phyloP scores from a whole-genome alignment of 495 filamentous ascomycete genomes.

The Annulohypoxylon nitens region DNA sequence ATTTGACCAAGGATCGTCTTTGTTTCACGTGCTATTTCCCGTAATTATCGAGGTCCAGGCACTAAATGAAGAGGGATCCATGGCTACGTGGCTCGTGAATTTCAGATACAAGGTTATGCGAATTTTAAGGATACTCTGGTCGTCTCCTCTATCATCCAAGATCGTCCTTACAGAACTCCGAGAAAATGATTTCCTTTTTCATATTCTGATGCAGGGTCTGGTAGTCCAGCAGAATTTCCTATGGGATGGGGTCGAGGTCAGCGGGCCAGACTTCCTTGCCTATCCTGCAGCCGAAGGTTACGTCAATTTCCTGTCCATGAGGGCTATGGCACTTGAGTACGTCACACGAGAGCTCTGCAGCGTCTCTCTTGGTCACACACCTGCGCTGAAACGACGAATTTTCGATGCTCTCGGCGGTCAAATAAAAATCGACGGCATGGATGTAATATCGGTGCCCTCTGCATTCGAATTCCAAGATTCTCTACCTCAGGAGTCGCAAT shows the following conservation, averaged over 20 bases:
- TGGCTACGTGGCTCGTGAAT: slow-evolving; percentile 77
- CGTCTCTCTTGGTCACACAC: slow-evolving; percentile 75
- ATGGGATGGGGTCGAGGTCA: slow-evolving; percentile 74
- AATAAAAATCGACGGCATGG: slow-evolving; percentile 71
- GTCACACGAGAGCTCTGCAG: slow-evolving; percentile 84
- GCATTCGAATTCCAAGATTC: slow-evolving; percentile 97
- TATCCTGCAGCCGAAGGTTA: slow-evolving; percentile 72
- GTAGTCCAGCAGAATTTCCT: slow-evolving; percentile 70
- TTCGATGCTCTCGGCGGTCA: slow-evolving; percentile 83
- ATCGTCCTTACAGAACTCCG: slow-evolving; percentile 83
- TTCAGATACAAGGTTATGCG: slow-evolving; percentile 82
- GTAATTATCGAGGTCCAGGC: slow-evolving; percentile 74
- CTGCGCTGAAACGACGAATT: slow-evolving; percentile 80
- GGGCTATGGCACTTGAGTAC: slow-evolving; percentile 84
- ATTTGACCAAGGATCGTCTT: slow-evolving; percentile 75
- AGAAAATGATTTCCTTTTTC: slow-evolving; percentile 77
- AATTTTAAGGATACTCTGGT: slow-evolving; percentile 84
- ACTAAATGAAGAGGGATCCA: slow-evolving; percentile 66
- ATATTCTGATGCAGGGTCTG: slow-evolving; percentile 73
- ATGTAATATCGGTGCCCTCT: slow-evolving; percentile 72
- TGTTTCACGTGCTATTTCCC: slow-evolving; percentile 84
- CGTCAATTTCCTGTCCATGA: slow-evolving; percentile 78
- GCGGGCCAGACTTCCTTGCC: slow-evolving; percentile 71
- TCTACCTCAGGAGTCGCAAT: slow-evolving; percentile 74
- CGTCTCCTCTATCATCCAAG: slow-evolving; percentile 80